phyloP scores from a whole-genome alignment of 306 rosid genomes.

The Prunus armeniaca region DNA sequence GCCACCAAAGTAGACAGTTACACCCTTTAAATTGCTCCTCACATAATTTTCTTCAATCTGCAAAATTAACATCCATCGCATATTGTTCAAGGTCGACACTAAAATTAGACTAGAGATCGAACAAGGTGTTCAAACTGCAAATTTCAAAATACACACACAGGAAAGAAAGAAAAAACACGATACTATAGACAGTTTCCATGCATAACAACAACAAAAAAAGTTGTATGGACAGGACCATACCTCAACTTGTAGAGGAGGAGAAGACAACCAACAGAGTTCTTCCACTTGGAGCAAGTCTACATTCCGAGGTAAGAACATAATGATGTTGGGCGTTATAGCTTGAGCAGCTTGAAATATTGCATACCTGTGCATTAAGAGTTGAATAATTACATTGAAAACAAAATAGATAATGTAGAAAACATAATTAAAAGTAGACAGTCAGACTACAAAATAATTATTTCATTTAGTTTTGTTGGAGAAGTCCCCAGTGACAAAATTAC shows the following conservation, averaged over 20 bases:
- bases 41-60: slow-evolving; percentile 36
- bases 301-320: slow-evolving; percentile 36
- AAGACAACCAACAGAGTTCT: slow-evolving; percentile 36
- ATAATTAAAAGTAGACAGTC: not conserved
- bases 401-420: not conserved
- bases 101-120: not conserved
- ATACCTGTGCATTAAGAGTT: slow-evolving; percentile 12
- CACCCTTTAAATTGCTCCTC: slow-evolving; percentile 22
- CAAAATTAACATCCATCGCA: not conserved
- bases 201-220: too few species aligned
- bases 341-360: slow-evolving; percentile 36
- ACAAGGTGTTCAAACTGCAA: too few species aligned
- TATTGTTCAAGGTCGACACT: not conserved
- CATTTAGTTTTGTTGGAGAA: not conserved
- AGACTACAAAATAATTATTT: not conserved
- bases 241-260: slow-evolving; percentile 40
- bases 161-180: not conserved
- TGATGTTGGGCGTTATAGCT: slow-evolving; percentile 30
- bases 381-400: not conserved
- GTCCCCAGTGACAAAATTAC: not conserved
- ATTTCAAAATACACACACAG: not conserved
- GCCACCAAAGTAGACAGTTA: slow-evolving; percentile 31
- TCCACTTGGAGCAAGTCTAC: slow-evolving; percentile 30
- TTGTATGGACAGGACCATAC: slow-evolving; percentile 3
- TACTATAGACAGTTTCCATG: not conserved